Evolutionary conservation across 345 rosid species (phyloP), one percentile per base, ranked within the genome.

Genomic region (Erysimum cheiranthoides): DNA sequence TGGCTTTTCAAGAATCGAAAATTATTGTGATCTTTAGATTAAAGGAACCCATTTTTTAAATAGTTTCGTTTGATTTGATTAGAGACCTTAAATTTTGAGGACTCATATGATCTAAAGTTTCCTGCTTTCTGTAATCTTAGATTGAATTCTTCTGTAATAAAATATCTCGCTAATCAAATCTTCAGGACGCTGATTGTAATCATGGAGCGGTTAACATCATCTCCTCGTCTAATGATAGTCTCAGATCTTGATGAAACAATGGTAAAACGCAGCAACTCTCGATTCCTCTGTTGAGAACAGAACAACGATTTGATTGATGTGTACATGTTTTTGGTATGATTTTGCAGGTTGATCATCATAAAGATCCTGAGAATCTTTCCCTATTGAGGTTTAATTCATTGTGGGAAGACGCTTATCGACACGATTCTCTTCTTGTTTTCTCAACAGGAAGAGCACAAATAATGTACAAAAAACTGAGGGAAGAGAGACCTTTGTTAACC

Each of bases 201-300:
- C 62, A 95, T 95, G 99, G 90, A 92, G 73, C 87, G 90, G 74
- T 80, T 92, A 49, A 83, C 69, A 54, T 66, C 80, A 74, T 40
- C 90, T 28, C 88, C 99, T 8, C 93, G 88, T 57, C 83, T 95
- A 34, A 92, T 95, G 99, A 78, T 92, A 61, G 94, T 95, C 74
- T 92, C 98, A 2, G 99, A 95, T 84, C 98, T 95, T 78, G 99
- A 95, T 74, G 87, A 92, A 13, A 92, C 98, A 6, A 92, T 95
- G 98, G 98, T 95, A 67, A 14, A 40, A 74, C 61, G 0, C 39
- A 60, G 8, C 1, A 60, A 13, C 1, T 49, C n/a, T 35, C 3
- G 47, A 38, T 18, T 36, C 50, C 42, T 32, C 5, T 18, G 18
- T 31, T 17, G 7, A 8, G 4, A 50, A 47, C 31, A 53, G 6